Evolutionary conservation across 805 yeast species (phyloP), one percentile per base, ranked within the genome.

Genomic region (Candida berthetii): DNA sequence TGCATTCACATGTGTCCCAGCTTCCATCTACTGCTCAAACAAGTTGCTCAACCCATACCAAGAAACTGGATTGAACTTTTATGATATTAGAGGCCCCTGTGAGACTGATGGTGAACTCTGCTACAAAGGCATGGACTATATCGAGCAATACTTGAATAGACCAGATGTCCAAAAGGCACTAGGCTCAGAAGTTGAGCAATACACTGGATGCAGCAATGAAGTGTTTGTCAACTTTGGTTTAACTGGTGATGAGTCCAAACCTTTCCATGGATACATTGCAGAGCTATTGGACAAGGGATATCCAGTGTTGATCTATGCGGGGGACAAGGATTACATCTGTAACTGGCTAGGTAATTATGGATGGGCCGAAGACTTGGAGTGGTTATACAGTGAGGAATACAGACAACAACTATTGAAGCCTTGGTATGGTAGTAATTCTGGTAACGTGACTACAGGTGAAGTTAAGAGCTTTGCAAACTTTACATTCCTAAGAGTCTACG

Each of bases 271-370:
- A 47, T 80, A 72, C 42, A 82, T 90, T 36, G 68, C 82, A 11
- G 83, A 82, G 45, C 62, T 88, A 44, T 71, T 88, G 52, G 82
- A 85, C 54, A 62, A 71, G 43, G 82, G 76, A 20, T 57, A 87
- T 37, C 96, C 96, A 16, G 90, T 88, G 4, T 73, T 89, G 55
- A 76, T 87, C 46, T 89, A 88, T 53, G 96, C 96, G n/a, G 96
- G 96, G 57, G 95, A 88, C 61, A 85, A 88, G 64, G 96, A 88
- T 62, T 88, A 75, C 62, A 87, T 88, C 57, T 88, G 96, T 66
- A 88, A 88, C 68, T 88, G 96, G 93, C 71, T 88, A 49, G 96
- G 96, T 50, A 85, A 87, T 65, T 78, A 76, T 50, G 93, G 85
- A 13, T 87, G 95, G 93, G 66, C 89, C 14, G 73, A 83, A 57